These are phyloP conservation scores for Stenogyne calaminthoides DNA, from an alignment of 305 asterid species.

Conservation along the genomic window DNA sequence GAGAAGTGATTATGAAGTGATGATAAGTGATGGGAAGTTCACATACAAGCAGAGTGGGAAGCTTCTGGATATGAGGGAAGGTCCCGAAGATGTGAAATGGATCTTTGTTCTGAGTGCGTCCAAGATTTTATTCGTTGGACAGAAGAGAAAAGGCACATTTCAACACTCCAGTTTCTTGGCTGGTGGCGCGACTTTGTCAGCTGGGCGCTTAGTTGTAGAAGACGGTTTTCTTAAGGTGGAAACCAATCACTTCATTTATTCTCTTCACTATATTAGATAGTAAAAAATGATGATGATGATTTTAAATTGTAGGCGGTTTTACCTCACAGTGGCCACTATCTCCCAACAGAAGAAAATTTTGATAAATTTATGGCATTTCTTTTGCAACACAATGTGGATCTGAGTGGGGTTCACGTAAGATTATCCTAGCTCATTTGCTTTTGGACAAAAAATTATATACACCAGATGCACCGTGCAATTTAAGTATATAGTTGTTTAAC, in stretches of 20 bases:
- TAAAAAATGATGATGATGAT: neutral
- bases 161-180: slow-evolving; percentile 95
- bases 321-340: slow-evolving; percentile 98
- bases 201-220: slow-evolving; percentile 78
- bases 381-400: slow-evolving; percentile 52
- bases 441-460: too few relatives aligned
- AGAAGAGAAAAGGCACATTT: slow-evolving; percentile 71
- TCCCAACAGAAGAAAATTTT: slow-evolving; percentile 90
- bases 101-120: slow-evolving; percentile 81
- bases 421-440: neutral
- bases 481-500: too few relatives aligned
- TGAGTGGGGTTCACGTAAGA: slow-evolving; percentile 62
- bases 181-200: slow-evolving; percentile 85
- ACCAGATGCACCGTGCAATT: too few relatives aligned
- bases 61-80: slow-evolving; percentile 64
- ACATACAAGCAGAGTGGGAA: slow-evolving; percentile 60
- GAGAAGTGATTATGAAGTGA: slow-evolving; percentile 67
- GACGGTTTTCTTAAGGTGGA: slow-evolving; percentile 75
- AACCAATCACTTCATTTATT: neutral
- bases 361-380: slow-evolving; percentile 76
- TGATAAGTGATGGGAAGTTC: slow-evolving; percentile 56
- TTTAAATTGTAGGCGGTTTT: slow-evolving; percentile 63
- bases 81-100: slow-evolving; percentile 71
- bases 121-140: slow-evolving; percentile 64
- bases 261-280: neutral